Evolutionary conservation across 495 filamentous ascomycete species (phyloP).

Genomic region (Penicillium odoratum): DNA sequence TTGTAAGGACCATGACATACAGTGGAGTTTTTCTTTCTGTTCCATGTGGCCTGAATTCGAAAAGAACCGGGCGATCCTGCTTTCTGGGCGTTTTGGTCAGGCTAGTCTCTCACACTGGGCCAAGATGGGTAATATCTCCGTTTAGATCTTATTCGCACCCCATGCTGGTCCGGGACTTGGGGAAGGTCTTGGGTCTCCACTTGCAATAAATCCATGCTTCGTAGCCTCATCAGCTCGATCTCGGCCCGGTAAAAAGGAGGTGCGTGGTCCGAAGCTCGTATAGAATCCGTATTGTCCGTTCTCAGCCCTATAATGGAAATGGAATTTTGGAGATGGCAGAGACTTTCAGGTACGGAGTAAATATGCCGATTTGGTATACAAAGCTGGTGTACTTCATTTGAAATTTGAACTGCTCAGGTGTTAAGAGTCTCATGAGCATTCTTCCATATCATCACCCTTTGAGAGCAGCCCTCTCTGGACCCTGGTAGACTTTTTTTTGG

Average conservation of each 20-base stretch:
- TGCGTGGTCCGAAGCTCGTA: conserved; percentile 10
- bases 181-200: conserved; percentile 2
- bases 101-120: conserved; percentile 1
- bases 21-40: conserved; percentile 4
- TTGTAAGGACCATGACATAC: conserved; percentile 15
- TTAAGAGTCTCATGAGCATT: too few species aligned
- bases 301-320: not conserved
- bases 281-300: not conserved
- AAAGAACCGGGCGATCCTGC: conserved; percentile 9
- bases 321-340: not conserved
- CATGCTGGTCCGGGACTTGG: conserved; percentile 2
- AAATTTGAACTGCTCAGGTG: too few species aligned
- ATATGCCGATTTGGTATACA: not conserved
- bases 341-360: not conserved
- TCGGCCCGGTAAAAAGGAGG: not conserved
- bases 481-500: not conserved
- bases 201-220: not conserved
- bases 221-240: conserved; percentile 3
- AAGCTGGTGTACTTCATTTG: too few species aligned
- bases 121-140: conserved; percentile 8
- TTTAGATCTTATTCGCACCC: conserved; percentile 1
- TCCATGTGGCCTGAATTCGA: not conserved
- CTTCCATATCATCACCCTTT: too few species aligned
- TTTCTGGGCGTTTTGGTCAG: not conserved
- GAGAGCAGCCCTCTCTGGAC: too few species aligned